A percentile compares a stretch with the other conserved stretches of the same genome.
These are phyloP conservation scores for Kuraishia floccosa DNA, from an alignment of 805 yeast genomes.

Conservation along the genomic window DNA sequence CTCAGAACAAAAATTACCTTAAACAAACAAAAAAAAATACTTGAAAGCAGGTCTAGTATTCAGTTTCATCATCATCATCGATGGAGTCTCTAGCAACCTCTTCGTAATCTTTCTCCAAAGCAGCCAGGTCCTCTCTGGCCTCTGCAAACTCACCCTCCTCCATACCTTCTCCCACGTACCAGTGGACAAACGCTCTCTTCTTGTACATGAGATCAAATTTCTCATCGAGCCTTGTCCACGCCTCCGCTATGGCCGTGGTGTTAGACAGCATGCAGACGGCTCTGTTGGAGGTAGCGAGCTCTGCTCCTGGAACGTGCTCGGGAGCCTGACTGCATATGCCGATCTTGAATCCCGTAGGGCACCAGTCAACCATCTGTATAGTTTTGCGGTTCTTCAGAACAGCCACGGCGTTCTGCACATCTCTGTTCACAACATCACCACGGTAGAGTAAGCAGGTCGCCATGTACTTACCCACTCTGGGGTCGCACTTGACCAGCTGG, in stretches of 20 bases:
- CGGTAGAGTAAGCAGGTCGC: constrained; percentile 88
- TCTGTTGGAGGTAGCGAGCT: constrained; percentile 73
- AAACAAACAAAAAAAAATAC: too few species aligned
- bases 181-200: constrained; percentile 92
- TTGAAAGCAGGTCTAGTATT: too few species aligned
- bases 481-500: constrained; percentile 94
- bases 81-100: constrained; percentile 82
- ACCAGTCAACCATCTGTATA: constrained; percentile 92
- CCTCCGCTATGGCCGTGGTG: constrained; percentile 91
- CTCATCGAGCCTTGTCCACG: constrained; percentile 87
- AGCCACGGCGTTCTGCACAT: constrained; percentile 83
- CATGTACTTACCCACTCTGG: constrained; percentile 86
- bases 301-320: constrained; percentile 70
- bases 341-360: constrained; percentile 93
- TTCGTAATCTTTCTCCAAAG: constrained; percentile 83
- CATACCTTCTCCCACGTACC: constrained; percentile 98
- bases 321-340: constrained; percentile 95
- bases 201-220: constrained; percentile 91
- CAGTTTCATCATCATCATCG: constrained; percentile 34
- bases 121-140: constrained; percentile 90
- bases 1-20: too few species aligned
- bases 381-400: constrained; percentile 79
- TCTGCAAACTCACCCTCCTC: constrained; percentile 94
- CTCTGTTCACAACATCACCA: constrained; percentile 91
- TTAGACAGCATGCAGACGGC: constrained; percentile 91